Conservation (phyloP, 1,284 basidiomycete genomes). For the Cutaneotrichosporon sp. region DNA sequence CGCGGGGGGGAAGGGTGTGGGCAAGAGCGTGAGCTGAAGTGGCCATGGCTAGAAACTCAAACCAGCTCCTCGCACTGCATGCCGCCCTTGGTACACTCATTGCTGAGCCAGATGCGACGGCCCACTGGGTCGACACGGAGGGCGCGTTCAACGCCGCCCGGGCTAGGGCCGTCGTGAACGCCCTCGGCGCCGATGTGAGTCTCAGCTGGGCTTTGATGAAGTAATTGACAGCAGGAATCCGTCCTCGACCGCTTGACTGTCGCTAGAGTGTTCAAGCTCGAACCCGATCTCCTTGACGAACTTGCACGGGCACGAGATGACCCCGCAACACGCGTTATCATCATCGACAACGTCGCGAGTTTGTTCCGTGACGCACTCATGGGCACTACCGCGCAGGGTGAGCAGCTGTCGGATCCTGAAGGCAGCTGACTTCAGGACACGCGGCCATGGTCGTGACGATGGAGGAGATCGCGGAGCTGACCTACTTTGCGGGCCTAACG, state of each 20-base stretch:
- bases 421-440: constrained; percentile 37
- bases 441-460: constrained; percentile 47
- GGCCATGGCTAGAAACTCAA: not conserved
- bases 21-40: constrained; percentile 42
- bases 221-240: constrained; percentile 10
- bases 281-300: constrained; percentile 38
- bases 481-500: constrained; percentile 31
- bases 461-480: constrained; percentile 42
- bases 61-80: constrained; percentile 46
- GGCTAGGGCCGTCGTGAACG: constrained; percentile 33
- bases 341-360: constrained; percentile 43
- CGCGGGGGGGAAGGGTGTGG: constrained; percentile 41
- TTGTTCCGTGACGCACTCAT: constrained; percentile 46
- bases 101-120: constrained; percentile 27
- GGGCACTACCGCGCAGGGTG: constrained; percentile 44
- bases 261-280: constrained; percentile 38
- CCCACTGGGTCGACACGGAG: constrained; percentile 50
- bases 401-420: not conserved
- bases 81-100: constrained; percentile 36
- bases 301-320: constrained; percentile 19
- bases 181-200: constrained; percentile 34
- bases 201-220: not conserved
- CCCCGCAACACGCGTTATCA: constrained; percentile 27
- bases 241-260: constrained; percentile 40
- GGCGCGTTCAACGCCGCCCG: constrained; percentile 43